These are phyloP conservation scores for Lactifluus hygrophoroides DNA, from an alignment of 768 basidiomycete genomes.

Conservation along the genomic window DNA sequence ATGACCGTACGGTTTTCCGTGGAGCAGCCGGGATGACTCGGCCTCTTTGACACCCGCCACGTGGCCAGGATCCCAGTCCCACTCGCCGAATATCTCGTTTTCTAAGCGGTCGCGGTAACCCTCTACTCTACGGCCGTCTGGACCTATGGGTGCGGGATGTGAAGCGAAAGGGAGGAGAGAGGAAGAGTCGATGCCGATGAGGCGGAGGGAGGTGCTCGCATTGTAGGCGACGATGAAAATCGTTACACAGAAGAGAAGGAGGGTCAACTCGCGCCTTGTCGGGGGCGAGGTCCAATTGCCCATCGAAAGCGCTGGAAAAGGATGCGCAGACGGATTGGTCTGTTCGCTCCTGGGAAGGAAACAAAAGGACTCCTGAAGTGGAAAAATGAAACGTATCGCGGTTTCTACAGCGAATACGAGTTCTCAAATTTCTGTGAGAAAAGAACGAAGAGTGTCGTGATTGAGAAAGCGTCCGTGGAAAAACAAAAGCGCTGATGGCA, in stretches of 20 bases:
- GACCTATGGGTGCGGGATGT: constrained; percentile 27
- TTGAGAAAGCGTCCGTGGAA: background rate
- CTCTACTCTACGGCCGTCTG: constrained; percentile 41
- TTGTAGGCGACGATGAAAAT: constrained; percentile 69
- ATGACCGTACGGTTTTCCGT: constrained; percentile 22
- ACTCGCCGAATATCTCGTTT: constrained; percentile 55
- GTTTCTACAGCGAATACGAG: background rate
- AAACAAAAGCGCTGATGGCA: no score
- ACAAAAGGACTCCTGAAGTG: background rate
- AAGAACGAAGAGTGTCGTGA: background rate
- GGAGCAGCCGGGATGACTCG: constrained; percentile 39
- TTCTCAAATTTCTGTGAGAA: background rate
- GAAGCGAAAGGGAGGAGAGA: background rate
- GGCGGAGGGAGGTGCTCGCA: constrained; percentile 52
- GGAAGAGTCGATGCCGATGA: constrained; percentile 29
- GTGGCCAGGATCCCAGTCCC: constrained; percentile 54
- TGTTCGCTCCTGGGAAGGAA: background rate
- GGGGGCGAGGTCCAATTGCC: constrained; percentile 53
- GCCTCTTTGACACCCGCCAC: constrained; percentile 46
- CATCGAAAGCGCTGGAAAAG: constrained; percentile 2
- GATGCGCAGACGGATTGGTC: background rate
- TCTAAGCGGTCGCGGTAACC: constrained; percentile 55
- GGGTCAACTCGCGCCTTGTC: constrained; percentile 62
- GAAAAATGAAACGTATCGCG: background rate
- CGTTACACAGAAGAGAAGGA: constrained; percentile 56